A percentile compares a stretch with the other conserved stretches of the same genome.
These are phyloP conservation scores for Pythium dissimile DNA, from an alignment of 352 stramenopile species.

Conservation along the genomic window DNA sequence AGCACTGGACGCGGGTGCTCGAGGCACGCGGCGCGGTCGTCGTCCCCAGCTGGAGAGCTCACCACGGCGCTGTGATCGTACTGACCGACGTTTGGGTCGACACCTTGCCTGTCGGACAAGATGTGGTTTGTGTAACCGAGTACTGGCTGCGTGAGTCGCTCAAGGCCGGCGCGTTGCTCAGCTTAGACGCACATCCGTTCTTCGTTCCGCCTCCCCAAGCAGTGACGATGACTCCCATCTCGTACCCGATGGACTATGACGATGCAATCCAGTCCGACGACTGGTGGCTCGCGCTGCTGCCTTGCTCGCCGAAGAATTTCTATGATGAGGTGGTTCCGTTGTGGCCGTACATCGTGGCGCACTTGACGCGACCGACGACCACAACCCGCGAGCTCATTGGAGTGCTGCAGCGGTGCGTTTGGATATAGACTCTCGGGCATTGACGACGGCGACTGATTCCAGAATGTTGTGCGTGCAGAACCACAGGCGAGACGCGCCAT, in stretches of 20 bases:
- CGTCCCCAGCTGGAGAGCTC: background rate
- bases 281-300: slow-evolving; percentile 25
- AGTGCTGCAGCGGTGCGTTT: slow-evolving; percentile 42
- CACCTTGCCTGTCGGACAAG: background rate
- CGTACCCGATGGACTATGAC: slow-evolving; percentile 40
- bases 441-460: too few relatives aligned
- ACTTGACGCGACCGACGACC: slow-evolving; percentile 40
- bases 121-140: slow-evolving; percentile 31
- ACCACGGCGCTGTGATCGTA: slow-evolving; percentile 24
- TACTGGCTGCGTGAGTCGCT: slow-evolving; percentile 58
- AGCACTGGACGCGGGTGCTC: slow-evolving; percentile 6
- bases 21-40: background rate
- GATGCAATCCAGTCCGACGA: background rate
- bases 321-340: slow-evolving; percentile 42
- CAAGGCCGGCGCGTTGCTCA: slow-evolving; percentile 33
- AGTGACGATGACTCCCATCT: slow-evolving; percentile 17
- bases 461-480: slow-evolving; percentile 3
- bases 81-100: slow-evolving; percentile 57
- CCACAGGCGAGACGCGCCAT: background rate
- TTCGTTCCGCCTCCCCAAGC: slow-evolving; percentile 35
- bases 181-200: slow-evolving; percentile 32
- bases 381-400: slow-evolving; percentile 30
- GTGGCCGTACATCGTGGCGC: slow-evolving; percentile 67
- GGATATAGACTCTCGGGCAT: too few relatives aligned
- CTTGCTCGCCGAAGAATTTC: slow-evolving; percentile 37